These are phyloP conservation scores for Volutella citrinella DNA, from an alignment of 2,329 filamentous ascomycete species.

Conservation along the genomic window DNA sequence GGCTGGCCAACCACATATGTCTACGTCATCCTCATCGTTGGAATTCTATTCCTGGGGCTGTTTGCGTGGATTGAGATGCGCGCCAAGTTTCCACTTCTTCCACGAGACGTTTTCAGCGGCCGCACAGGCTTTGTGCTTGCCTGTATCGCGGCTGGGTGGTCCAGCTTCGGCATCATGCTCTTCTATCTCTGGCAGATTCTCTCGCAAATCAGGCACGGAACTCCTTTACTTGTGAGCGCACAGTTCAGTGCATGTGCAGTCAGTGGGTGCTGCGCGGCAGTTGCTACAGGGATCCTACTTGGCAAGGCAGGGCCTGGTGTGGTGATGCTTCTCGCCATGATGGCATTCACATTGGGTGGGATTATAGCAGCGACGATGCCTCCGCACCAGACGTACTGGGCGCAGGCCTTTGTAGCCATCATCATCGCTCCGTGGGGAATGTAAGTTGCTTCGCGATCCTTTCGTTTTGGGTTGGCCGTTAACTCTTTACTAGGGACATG, in stretches of 20 bases:
- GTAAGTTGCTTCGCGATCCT: no score
- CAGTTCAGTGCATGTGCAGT: conserved; percentile 44
- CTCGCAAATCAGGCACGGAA: conserved; percentile 38
- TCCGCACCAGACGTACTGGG: conserved; percentile 60
- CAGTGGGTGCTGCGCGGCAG: conserved; percentile 41
- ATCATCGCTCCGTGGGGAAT: conserved; percentile 61
- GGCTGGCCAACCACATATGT: conserved; percentile 58
- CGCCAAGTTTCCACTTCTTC: conserved; percentile 52
- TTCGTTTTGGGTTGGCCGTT: no score
- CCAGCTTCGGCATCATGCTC: conserved; percentile 52
- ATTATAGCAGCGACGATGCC: conserved; percentile 47
- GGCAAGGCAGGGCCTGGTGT: conserved; percentile 28
- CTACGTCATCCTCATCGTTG: conserved; percentile 55
- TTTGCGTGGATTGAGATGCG: conserved; percentile 58
- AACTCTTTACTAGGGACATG: no score
- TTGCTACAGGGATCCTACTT: conserved; percentile 42
- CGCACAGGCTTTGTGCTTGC: conserved; percentile 53
- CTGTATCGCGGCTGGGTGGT: conserved; percentile 53
- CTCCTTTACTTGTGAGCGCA: conserved; percentile 42
- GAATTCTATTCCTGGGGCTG: conserved; percentile 47
- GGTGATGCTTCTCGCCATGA: conserved; percentile 43
- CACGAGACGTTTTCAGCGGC: conserved; percentile 46
- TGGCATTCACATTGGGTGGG: conserved; percentile 41
- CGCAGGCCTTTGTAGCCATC: conserved; percentile 56
- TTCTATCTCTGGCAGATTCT: conserved; percentile 51